phyloP scores from a whole-genome alignment of 2,329 filamentous ascomycete species.

The Chrysosporium queenslandicum region DNA sequence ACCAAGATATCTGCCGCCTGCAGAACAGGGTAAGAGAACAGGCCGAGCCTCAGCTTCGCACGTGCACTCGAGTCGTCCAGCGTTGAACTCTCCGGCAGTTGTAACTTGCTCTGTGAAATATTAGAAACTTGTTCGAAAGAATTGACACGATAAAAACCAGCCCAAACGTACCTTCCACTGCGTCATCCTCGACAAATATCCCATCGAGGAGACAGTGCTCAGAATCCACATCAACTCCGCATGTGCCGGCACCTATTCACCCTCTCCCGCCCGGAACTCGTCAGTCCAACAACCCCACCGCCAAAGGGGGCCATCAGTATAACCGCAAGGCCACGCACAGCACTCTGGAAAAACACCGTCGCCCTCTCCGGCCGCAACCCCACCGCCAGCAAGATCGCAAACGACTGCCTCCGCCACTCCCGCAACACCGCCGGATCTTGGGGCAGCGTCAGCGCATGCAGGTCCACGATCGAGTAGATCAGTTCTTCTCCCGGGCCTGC shows the following conservation, averaged over 20 bases:
- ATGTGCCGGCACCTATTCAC: constrained; percentile 58
- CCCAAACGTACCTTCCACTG: constrained; percentile 73
- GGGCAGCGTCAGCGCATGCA: constrained; percentile 80
- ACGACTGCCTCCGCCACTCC: constrained; percentile 58
- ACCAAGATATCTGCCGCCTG: constrained; percentile 91
- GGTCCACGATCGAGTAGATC: constrained; percentile 79
- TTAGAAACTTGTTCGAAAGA: background rate
- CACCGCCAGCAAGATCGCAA: constrained; percentile 73
- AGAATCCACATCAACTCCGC: constrained; percentile 95
- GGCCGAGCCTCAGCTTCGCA: constrained; percentile 65
- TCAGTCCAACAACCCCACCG: background rate
- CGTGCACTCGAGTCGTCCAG: constrained; percentile 49
- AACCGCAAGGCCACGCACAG: no score
- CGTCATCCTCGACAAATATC: constrained; percentile 95
- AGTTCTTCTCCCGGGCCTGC: constrained; percentile 45
- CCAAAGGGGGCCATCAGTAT: background rate
- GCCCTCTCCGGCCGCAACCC: constrained; percentile 70
- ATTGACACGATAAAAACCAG: constrained; percentile 2
- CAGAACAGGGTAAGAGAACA: constrained; percentile 93
- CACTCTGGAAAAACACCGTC: constrained; percentile 72
- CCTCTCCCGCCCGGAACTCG: background rate
- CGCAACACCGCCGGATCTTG: constrained; percentile 55
- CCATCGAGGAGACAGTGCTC: constrained; percentile 81
- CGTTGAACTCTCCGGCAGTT: constrained; percentile 49
- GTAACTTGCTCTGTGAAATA: constrained; percentile 57